phyloP scores from a whole-genome alignment of 2,329 filamentous ascomycete species.

The Claviceps maximensis region DNA sequence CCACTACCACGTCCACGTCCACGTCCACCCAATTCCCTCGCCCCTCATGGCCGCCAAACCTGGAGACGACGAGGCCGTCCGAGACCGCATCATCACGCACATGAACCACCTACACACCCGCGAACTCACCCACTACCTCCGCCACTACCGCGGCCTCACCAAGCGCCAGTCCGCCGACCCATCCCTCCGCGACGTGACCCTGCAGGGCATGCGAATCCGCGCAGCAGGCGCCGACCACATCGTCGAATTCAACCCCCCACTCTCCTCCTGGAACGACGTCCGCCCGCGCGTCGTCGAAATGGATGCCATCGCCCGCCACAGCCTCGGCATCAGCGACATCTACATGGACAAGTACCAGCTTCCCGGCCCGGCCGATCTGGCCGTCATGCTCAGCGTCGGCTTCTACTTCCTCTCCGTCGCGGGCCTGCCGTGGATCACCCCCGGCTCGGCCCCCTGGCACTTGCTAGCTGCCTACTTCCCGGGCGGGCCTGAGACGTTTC shows the following conservation, averaged over 20 bases:
- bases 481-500: conserved; percentile 43
- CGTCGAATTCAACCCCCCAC: conserved; percentile 56
- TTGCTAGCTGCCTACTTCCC: conserved; percentile 39
- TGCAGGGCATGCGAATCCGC: conserved; percentile 49
- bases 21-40: not conserved
- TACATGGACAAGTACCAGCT: conserved; percentile 26
- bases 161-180: conserved; percentile 32
- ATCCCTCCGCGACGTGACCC: conserved; percentile 50
- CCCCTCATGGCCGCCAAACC: conserved; percentile 9
- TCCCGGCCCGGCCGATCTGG: conserved; percentile 31
- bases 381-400: conserved; percentile 40
- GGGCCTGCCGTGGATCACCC: conserved; percentile 33
- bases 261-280: conserved; percentile 54
- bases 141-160: conserved; percentile 51
- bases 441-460: conserved; percentile 36
- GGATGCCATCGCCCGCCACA: conserved; percentile 40
- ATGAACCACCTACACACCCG: conserved; percentile 76
- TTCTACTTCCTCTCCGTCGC: conserved; percentile 42
- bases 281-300: conserved; percentile 62
- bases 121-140: conserved; percentile 66
- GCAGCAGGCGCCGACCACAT: conserved; percentile 31
- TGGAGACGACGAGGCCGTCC: conserved; percentile 16
- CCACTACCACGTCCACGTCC: not conserved
- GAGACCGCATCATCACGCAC: conserved; percentile 47
- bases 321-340: conserved; percentile 43